These are phyloP conservation scores for Tillandsia fasciculata DNA, from an alignment of 176 grass and related monocot species.

Conservation along the genomic window DNA sequence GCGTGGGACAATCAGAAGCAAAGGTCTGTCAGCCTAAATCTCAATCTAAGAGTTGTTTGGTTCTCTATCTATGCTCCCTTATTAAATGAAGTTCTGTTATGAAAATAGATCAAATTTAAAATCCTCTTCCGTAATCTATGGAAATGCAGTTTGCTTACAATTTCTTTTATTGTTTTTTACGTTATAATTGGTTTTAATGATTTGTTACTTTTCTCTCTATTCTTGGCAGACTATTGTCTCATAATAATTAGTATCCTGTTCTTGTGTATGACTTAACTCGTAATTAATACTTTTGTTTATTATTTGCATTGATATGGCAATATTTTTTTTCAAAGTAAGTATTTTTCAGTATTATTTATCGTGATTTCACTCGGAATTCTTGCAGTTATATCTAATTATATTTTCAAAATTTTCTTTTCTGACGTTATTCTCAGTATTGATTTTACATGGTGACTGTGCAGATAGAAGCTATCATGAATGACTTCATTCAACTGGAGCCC, in stretches of 20 bases:
- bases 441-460: conserved; percentile 15
- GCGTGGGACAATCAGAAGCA: conserved; percentile 92
- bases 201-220: background rate
- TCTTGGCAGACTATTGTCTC: background rate
- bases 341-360: background rate
- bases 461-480: conserved; percentile 96
- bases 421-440: background rate
- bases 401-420: background rate
- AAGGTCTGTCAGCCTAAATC: conserved; percentile 49
- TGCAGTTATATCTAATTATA: background rate
- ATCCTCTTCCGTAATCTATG: background rate
- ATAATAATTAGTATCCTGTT: background rate
- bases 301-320: no score
- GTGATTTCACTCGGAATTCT: background rate
- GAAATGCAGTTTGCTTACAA: background rate
- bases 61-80: conserved; percentile 7
- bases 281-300: no score
- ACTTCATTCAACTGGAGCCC: conserved; percentile 86
- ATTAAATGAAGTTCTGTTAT: background rate
- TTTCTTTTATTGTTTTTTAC: background rate
- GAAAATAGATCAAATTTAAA: no score
- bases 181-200: background rate
- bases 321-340: no score
- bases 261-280: no score
- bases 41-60: conserved; percentile 16